Evolutionary conservation across 257 asterid species (phyloP).

Genomic region (Paraleonurus japonicus): DNA sequence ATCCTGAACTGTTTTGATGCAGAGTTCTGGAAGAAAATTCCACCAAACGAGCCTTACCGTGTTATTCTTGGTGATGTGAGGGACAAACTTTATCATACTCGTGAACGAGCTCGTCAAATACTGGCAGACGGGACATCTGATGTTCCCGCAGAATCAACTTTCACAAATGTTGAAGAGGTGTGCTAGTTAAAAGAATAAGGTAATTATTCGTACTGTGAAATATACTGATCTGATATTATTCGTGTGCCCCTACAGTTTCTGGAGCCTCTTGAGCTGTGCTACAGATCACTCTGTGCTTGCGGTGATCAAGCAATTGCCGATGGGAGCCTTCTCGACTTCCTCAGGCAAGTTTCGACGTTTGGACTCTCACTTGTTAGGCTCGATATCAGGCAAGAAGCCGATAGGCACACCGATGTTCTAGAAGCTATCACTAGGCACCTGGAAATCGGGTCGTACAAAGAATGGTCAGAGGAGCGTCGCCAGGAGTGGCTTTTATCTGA

Average conservation of each 20-base stretch:
- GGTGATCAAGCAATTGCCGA: slow-evolving; percentile 83
- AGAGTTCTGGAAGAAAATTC: slow-evolving; percentile 91
- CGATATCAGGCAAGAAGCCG: slow-evolving; percentile 89
- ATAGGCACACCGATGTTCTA: slow-evolving; percentile 83
- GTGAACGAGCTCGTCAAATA: slow-evolving; percentile 78
- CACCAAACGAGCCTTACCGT: slow-evolving; percentile 81
- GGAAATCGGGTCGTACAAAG: slow-evolving; percentile 73
- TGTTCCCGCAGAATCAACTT: slow-evolving; percentile 55
- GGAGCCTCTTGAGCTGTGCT: slow-evolving; percentile 88
- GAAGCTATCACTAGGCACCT: slow-evolving; percentile 73
- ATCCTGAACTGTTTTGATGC: slow-evolving; percentile 21
- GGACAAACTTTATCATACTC: slow-evolving; percentile 75
- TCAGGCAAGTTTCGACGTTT: slow-evolving; percentile 82
- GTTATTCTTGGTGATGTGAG: slow-evolving; percentile 82
- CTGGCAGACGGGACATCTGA: slow-evolving; percentile 61
- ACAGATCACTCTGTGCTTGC: slow-evolving; percentile 71
- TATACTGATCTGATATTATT: background rate
- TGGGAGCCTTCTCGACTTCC: slow-evolving; percentile 84
- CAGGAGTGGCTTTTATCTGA: slow-evolving; percentile 88
- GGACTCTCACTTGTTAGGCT: slow-evolving; percentile 85
- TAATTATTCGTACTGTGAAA: background rate
- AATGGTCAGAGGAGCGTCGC: slow-evolving; percentile 79
- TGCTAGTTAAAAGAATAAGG: background rate
- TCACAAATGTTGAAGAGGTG: slow-evolving; percentile 71
- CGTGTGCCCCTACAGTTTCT: slow-evolving; percentile 49